These are phyloP conservation scores for Aspergillus puulaauensis DNA, from an alignment of 2,329 filamentous ascomycete species.

Conservation along the genomic window DNA sequence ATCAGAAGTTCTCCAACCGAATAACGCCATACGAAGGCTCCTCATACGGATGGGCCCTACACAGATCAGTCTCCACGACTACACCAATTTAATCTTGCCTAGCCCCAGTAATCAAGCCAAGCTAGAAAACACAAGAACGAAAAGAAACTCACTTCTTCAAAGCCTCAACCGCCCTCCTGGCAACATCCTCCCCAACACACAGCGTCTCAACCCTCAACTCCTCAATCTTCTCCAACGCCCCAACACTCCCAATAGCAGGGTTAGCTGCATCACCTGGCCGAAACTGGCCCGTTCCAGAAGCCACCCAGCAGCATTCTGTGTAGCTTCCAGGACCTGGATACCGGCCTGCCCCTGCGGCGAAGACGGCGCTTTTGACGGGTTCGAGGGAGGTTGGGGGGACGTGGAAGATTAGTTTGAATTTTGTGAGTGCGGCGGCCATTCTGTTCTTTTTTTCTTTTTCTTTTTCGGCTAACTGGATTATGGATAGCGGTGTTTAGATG, in stretches of 20 bases:
- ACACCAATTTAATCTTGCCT: background rate
- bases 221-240: constrained; percentile 12
- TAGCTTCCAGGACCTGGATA: constrained; percentile 17
- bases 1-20: constrained; percentile 12
- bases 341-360: constrained; percentile 16
- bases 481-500: background rate
- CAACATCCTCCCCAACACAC: constrained; percentile 14
- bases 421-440: constrained; percentile 1
- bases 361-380: constrained; percentile 17
- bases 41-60: constrained; percentile 15
- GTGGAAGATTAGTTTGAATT: constrained; percentile 16
- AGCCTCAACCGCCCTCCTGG: constrained; percentile 14
- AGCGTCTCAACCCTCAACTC: constrained; percentile 18
- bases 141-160: constrained; percentile 15
- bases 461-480: background rate
- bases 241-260: constrained; percentile 13
- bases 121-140: background rate
- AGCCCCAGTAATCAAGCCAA: no score
- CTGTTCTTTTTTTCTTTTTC: no score
- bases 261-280: constrained; percentile 14
- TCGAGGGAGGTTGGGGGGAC: constrained; percentile 12
- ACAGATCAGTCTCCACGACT: background rate
- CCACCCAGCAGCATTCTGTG: constrained; percentile 19
- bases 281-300: constrained; percentile 13
- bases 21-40: constrained; percentile 13